Evolutionary conservation across 2,329 filamentous ascomycete genomes (phyloP).

Genomic region (Graphilbum sp.): DNA sequence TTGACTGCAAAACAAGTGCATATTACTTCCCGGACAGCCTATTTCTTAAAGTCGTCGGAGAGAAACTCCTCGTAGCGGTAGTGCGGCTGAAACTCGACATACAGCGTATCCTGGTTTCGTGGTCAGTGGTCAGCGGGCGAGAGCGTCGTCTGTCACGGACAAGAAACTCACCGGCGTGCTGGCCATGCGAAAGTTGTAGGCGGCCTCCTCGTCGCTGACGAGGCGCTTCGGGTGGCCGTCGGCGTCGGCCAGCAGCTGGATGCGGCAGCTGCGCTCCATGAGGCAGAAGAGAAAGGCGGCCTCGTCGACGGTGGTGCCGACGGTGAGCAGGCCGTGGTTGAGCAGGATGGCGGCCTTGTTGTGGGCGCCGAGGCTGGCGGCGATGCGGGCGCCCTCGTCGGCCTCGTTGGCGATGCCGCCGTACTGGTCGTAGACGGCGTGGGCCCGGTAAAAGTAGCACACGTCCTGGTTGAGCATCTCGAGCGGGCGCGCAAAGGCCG

Average conservation of each 20-base stretch:
- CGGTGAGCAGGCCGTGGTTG: constrained; percentile 46
- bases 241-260: constrained; percentile 45
- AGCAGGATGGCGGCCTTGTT: constrained; percentile 36
- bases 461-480: constrained; percentile 45
- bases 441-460: constrained; percentile 36
- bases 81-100: constrained; percentile 35
- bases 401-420: constrained; percentile 41
- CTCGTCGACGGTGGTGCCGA: constrained; percentile 45
- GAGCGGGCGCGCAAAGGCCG: constrained; percentile 33
- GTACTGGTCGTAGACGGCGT: constrained; percentile 40
- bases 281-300: constrained; percentile 42
- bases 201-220: constrained; percentile 20
- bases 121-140: no score
- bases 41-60: constrained; percentile 6
- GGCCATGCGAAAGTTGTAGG: constrained; percentile 11
- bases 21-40: no score
- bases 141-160: no score
- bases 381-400: constrained; percentile 38
- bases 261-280: constrained; percentile 50
- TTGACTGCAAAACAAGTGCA: no score
- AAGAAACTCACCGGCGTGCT: constrained; percentile 9
- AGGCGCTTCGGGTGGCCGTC: constrained; percentile 18
- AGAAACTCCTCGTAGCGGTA: constrained; percentile 23
- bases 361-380: constrained; percentile 22
- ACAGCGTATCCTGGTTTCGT: constrained; percentile 21